phyloP scores from a whole-genome alignment of 345 rosid species.

The Brassica cretica region DNA sequence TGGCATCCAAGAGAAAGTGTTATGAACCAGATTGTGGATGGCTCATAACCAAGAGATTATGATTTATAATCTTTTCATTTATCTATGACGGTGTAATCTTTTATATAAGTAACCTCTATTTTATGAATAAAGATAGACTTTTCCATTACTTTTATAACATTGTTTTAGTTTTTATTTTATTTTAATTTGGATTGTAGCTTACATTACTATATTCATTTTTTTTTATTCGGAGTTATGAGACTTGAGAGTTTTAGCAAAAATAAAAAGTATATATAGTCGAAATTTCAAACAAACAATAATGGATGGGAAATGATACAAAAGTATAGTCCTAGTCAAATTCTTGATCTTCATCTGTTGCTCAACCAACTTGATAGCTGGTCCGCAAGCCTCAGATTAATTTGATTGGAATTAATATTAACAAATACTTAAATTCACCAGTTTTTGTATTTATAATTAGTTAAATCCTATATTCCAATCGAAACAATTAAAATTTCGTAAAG shows the following conservation, averaged over 20 bases:
- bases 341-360: not conserved
- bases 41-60: too few species aligned
- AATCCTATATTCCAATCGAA: slow-evolving; percentile 1
- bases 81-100: too few species aligned
- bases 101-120: too few species aligned
- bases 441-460: not conserved
- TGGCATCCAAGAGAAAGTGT: too few species aligned
- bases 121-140: too few species aligned
- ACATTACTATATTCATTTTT: not conserved
- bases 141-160: too few species aligned
- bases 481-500: slow-evolving; percentile 6
- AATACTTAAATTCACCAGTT: not conserved
- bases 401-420: not conserved
- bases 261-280: not conserved
- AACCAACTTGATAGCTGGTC: slow-evolving; percentile 5
- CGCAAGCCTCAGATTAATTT: not conserved
- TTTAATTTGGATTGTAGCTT: not conserved
- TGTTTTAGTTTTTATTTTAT: not conserved
- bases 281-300: not conserved
- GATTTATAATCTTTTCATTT: too few species aligned
- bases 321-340: not conserved
- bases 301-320: not conserved
- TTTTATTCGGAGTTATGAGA: not conserved
- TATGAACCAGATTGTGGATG: too few species aligned
- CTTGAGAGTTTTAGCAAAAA: not conserved